Conservation (phyloP, 2,329 filamentous ascomycete genomes). For the Epicoccum sorghinum region DNA sequence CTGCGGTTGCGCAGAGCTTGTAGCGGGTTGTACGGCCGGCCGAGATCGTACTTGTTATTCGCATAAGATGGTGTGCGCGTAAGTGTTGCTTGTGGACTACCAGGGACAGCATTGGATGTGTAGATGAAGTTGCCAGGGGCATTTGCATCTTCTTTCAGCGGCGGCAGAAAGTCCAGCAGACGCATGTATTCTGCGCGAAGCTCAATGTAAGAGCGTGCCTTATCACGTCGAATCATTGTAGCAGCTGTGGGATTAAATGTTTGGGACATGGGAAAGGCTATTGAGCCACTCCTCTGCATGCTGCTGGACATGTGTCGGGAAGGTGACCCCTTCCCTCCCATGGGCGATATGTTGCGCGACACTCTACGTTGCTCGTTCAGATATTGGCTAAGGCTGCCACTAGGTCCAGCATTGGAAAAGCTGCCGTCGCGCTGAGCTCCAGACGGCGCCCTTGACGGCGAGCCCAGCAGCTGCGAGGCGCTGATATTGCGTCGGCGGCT, state of each 20-base stretch:
- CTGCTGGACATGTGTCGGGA: constrained; percentile 40
- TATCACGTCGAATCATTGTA: constrained; percentile 81
- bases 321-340: constrained; percentile 46
- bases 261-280: constrained; percentile 41
- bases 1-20: constrained; percentile 93
- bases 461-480: constrained; percentile 61
- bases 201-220: constrained; percentile 84
- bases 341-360: constrained; percentile 67
- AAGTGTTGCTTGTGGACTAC: constrained; percentile 49
- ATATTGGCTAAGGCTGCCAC: constrained; percentile 69
- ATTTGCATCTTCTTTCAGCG: constrained; percentile 62
- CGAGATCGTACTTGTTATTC: constrained; percentile 54
- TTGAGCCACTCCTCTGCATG: constrained; percentile 32
- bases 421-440: constrained; percentile 49
- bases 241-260: constrained; percentile 74
- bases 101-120: constrained; percentile 49
- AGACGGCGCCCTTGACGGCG: constrained; percentile 54
- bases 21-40: constrained; percentile 84
- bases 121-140: constrained; percentile 51
- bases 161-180: constrained; percentile 78
- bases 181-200: constrained; percentile 83
- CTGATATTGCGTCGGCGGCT: constrained; percentile 69
- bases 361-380: constrained; percentile 72
- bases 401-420: constrained; percentile 52
- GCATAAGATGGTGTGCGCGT: constrained; percentile 47